Evolutionary conservation across 495 filamentous ascomycete species (phyloP), one percentile per base, ranked within the genome.

Genomic region (Aspergillus mulundensis): DNA sequence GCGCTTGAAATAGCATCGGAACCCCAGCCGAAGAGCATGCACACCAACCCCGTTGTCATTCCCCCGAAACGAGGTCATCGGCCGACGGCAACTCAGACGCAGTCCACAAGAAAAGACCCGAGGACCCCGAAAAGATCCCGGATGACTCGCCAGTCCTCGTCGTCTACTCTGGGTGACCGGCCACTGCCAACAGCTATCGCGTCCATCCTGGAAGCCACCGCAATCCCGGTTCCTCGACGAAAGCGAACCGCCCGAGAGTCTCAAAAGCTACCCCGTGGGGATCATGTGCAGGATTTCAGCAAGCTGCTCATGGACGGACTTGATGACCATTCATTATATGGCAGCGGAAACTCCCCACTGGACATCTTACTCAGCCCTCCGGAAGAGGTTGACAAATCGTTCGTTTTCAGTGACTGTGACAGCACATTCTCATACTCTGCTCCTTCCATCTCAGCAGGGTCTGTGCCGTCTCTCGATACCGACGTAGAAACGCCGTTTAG

Each of bases 381-480:
- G 0, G 71, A 76, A n/a, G 70, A 77, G 4, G 58, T 55, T n/a
- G 73, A 77, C 7, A 65, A 63, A 32, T 61, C 63, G 16, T 50
- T 67, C 5, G 47, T 61, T 25, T 68, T 53, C 28, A 72, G 71
- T 49, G 73, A 78, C n/a, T 67, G 61, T 6, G 75, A 73, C n/a
- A 55, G 64, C 16, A 54, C 66, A 10, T 60, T 66, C 10, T 66
- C 63, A 10, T 72, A 64, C 15, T 85, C 81, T 1, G 61, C 69
- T 1, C 72, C 75, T 25, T 85, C 84, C 11, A 62, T 77, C 23
- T 88, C 84, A 21, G 79, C 70, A 16, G 83, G 83, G 44, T 87
- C 84, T 0, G 78, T 83, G 53, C 84, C 85, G 12, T 87, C 85
- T 0, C 66, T 88, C 28, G 81, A 79, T 15, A 73, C 76, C 25